These are phyloP conservation scores for Rhypophila decipiens DNA, from an alignment of 495 filamentous ascomycete species.

Conservation along the genomic window DNA sequence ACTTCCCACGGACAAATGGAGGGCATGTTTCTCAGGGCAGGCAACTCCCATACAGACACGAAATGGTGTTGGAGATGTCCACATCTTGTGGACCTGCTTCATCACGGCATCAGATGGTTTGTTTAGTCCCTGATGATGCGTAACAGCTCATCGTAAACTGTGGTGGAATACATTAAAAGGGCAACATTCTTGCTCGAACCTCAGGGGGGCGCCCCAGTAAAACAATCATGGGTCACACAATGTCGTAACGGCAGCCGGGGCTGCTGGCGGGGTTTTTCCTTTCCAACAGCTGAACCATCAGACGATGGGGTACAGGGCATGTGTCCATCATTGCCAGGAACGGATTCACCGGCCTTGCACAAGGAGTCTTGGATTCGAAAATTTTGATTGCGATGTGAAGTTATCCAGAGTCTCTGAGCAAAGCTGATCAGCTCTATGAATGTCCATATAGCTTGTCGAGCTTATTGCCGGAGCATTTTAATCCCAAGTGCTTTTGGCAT, in stretches of 20 bases:
- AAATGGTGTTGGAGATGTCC: conserved; percentile 7
- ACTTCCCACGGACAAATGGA: conserved; percentile 14
- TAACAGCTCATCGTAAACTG: background rate
- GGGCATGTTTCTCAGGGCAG: conserved; percentile 1
- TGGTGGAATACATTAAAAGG: background rate
- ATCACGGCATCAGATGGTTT: conserved; percentile 4
- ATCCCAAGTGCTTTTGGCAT: conserved; percentile 5
- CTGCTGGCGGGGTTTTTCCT: background rate
- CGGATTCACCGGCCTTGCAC: background rate
- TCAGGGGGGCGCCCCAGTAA: conserved; percentile 1
- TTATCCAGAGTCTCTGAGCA: no score
- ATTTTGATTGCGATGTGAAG: conserved; percentile 2
- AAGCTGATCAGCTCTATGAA: background rate
- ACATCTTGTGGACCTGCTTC: conserved; percentile 21
- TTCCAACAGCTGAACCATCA: background rate
- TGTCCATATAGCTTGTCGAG: background rate
- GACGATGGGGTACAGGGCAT: background rate
- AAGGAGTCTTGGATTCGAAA: background rate
- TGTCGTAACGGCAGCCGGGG: background rate
- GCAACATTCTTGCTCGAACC: no score
- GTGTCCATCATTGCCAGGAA: background rate
- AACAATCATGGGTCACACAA: background rate
- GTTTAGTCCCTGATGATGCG: background rate
- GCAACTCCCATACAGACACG: conserved; percentile 7
- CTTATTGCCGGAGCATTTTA: background rate